Percentiles rank a stretch among this genome's conserved stretches.
phyloP scores from a whole-genome alignment of 805 yeast genomes.

The Kodamaea neixiangensis region DNA sequence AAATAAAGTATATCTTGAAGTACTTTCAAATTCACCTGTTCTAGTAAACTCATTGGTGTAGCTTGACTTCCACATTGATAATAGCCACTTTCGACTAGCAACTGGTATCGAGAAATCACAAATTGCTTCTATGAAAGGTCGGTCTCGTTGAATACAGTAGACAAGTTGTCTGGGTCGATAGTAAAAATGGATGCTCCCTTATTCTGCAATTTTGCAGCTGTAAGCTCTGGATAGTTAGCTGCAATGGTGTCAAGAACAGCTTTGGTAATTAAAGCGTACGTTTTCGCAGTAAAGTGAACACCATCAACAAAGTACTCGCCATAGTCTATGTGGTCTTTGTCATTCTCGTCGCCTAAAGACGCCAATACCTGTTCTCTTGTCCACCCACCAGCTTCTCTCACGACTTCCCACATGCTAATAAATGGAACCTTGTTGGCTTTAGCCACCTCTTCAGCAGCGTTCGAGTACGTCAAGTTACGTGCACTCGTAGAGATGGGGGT shows the following conservation, averaged over 20 bases:
- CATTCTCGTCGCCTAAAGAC: background rate
- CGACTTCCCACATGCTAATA: conserved; percentile 53
- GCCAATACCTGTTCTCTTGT: conserved; percentile 40
- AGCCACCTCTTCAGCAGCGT: conserved; percentile 51
- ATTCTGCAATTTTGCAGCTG: background rate
- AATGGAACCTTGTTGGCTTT: conserved; percentile 50
- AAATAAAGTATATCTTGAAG: no score
- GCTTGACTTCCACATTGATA: no score
- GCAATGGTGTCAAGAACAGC: background rate
- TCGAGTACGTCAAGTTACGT: conserved; percentile 42
- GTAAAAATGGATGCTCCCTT: background rate
- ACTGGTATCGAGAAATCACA: no score
- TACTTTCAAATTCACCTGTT: no score
- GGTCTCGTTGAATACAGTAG: background rate
- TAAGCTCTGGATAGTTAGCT: background rate
- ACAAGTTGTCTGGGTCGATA: background rate
- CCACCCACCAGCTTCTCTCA: conserved; percentile 34
- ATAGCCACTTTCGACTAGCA: no score
- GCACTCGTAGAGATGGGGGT: background rate
- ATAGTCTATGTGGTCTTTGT: background rate
- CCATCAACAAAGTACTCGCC: background rate
- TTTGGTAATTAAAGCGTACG: background rate
- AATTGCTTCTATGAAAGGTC: background rate
- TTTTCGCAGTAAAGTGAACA: background rate
- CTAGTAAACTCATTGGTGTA: no score